Evolutionary conservation across 495 filamentous ascomycete species (phyloP).

Genomic region (Aspergillus coremiiformis): DNA sequence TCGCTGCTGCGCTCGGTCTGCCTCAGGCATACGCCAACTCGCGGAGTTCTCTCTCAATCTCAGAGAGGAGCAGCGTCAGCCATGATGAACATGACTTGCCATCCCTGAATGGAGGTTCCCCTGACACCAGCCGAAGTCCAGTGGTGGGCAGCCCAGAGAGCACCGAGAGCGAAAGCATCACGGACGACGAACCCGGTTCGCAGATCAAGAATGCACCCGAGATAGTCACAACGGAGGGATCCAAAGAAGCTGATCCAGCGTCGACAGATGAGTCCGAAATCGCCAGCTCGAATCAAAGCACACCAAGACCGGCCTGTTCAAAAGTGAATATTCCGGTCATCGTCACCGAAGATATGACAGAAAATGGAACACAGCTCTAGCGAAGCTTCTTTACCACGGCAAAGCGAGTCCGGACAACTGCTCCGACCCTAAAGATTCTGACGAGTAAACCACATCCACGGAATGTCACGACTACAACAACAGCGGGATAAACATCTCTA

Average conservation of each 20-base stretch:
- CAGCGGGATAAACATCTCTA: too few relatives aligned
- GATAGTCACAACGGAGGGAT: background rate
- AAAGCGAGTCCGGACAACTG: too few relatives aligned
- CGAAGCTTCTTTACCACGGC: background rate
- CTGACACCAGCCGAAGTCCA: conserved; percentile 26
- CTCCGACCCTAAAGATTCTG: too few relatives aligned
- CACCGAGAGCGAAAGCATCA: conserved; percentile 41
- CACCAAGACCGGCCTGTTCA: background rate
- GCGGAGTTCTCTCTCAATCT: conserved; percentile 46
- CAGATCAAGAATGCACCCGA: background rate
- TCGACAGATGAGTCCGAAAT: background rate
- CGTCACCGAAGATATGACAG: conserved; percentile 12
- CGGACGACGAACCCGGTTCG: conserved; percentile 16
- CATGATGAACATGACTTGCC: conserved; percentile 26
- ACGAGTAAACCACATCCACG: too few relatives aligned
- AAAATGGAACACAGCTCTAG: background rate
- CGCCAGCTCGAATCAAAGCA: background rate
- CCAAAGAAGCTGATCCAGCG: background rate
- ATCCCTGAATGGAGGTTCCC: conserved; percentile 20
- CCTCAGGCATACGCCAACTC: conserved; percentile 38
- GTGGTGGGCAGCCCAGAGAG: conserved; percentile 26
- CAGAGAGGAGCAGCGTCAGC: conserved; percentile 33
- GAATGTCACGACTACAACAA: too few relatives aligned
- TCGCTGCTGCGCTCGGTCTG: conserved; percentile 63
- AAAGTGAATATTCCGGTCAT: conserved; percentile 19